Evolutionary conservation across 345 rosid species (phyloP).

Genomic region (Moricandia arvensis): DNA sequence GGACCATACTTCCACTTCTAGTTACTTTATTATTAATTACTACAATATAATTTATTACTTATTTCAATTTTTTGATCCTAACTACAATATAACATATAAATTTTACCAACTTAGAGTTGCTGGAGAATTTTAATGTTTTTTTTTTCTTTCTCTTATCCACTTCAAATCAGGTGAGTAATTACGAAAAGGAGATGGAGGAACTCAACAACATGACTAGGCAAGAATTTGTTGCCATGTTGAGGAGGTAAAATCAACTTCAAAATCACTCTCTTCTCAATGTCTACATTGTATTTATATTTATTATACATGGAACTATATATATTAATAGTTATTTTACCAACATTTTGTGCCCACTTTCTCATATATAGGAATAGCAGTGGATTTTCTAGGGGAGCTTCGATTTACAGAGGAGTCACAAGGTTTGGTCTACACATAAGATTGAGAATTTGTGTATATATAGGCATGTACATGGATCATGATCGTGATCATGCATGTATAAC

Average conservation of each 20-base stretch:
- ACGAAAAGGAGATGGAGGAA: constrained; percentile 73
- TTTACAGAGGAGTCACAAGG: constrained; percentile 95
- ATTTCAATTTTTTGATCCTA: not conserved
- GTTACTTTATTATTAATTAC: not conserved
- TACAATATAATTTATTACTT: not conserved
- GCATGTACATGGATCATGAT: not conserved
- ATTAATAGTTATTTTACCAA: not conserved
- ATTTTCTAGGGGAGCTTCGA: constrained; percentile 87
- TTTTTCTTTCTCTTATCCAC: not conserved
- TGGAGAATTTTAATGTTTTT: not conserved
- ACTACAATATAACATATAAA: too few relatives aligned
- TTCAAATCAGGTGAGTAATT: constrained; percentile 52
- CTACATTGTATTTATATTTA: not conserved
- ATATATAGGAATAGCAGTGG: constrained; percentile 79
- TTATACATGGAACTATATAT: not conserved
- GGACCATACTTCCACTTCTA: constrained; percentile 20
- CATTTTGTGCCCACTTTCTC: not conserved
- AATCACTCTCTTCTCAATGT: not conserved
- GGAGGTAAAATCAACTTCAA: constrained; percentile 50
- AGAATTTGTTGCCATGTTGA: constrained; percentile 85
- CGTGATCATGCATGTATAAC: not conserved
- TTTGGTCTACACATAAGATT: constrained; percentile 18
- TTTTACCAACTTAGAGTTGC: not conserved
- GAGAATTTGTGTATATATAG: not conserved
- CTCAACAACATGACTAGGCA: constrained; percentile 78